phyloP scores from a whole-genome alignment of 2,329 filamentous ascomycete species.

The Beauveria scarabaeidicola region DNA sequence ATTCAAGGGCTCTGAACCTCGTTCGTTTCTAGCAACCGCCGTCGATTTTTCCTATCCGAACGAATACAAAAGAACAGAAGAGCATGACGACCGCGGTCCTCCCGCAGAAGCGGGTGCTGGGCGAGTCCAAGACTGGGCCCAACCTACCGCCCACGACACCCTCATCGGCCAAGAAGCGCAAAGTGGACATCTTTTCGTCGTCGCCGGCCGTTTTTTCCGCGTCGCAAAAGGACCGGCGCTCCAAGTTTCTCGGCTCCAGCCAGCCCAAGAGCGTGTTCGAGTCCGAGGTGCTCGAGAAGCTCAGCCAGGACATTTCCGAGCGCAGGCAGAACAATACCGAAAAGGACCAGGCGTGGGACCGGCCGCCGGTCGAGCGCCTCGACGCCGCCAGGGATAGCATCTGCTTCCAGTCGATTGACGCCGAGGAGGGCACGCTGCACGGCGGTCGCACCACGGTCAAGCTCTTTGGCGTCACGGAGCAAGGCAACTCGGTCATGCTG shows the following conservation, averaged over 20 bases:
- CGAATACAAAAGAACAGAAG: conserved; percentile 6
- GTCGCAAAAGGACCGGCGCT: conserved; percentile 53
- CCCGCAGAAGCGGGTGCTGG: conserved; percentile 66
- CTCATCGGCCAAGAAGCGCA: conserved; percentile 67
- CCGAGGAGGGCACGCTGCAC: conserved; percentile 76
- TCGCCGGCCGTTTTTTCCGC: conserved; percentile 51
- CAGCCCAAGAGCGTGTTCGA: conserved; percentile 90
- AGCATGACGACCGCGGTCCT: conserved; percentile 43
- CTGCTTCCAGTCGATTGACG: conserved; percentile 93
- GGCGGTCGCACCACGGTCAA: conserved; percentile 73
- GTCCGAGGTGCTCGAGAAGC: conserved; percentile 86
- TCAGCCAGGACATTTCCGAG: conserved; percentile 85
- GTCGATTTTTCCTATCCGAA: not conserved
- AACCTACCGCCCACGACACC: conserved; percentile 51
- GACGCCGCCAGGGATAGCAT: conserved; percentile 56
- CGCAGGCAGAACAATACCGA: conserved; percentile 83
- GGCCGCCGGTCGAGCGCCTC: conserved; percentile 45
- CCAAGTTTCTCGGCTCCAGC: conserved; percentile 56
- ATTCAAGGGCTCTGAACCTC: not conserved
- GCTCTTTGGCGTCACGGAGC: conserved; percentile 80
- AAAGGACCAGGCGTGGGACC: conserved; percentile 86
- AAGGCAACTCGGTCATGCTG: conserved; percentile 83
- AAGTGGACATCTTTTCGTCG: conserved; percentile 57
- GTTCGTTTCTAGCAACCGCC: not conserved
- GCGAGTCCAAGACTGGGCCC: conserved; percentile 56